These are phyloP conservation scores for Penicillium sp. DNA, from an alignment of 2,329 filamentous ascomycete species.

Conservation along the genomic window DNA sequence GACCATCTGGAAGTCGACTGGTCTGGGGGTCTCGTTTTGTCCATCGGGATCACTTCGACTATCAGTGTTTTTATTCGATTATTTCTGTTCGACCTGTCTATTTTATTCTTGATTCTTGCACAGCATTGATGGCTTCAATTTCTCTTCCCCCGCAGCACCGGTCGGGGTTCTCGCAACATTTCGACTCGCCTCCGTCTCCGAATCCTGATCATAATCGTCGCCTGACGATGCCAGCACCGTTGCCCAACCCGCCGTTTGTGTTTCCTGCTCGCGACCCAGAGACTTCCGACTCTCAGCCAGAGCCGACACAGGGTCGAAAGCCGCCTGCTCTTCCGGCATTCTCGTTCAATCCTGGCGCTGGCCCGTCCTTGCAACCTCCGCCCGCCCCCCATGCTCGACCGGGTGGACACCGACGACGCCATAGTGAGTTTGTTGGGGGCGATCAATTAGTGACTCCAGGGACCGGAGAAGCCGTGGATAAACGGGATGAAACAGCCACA, in stretches of 20 bases:
- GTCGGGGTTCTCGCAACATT: conserved; percentile 32
- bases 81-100: background rate
- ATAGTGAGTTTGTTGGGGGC: conserved; percentile 84
- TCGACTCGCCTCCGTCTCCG: conserved; percentile 27
- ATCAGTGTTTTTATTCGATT: conserved; percentile 4
- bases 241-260: conserved; percentile 66
- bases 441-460: conserved; percentile 55
- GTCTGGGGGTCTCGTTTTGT: conserved; percentile 27
- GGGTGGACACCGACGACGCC: conserved; percentile 70
- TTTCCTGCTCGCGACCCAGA: conserved; percentile 58
- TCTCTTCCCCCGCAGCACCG: conserved; percentile 39
- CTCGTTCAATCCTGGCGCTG: conserved; percentile 40
- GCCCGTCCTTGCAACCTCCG: conserved; percentile 49
- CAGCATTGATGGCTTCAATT: conserved; percentile 40
- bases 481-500: conserved; percentile 26
- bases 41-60: conserved; percentile 25
- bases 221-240: conserved; percentile 33
- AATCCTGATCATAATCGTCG: conserved; percentile 26
- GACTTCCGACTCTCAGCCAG: conserved; percentile 33
- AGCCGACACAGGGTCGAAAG: conserved; percentile 48
- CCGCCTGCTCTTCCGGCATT: conserved; percentile 40
- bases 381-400: conserved; percentile 60
- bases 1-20: conserved; percentile 23
- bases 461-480: conserved; percentile 60
- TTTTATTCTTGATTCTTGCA: conserved; percentile 12